Base-by-base conservation (phyloP, 768 basidiomycete species). In the Floccularia luteovirens region DNA sequence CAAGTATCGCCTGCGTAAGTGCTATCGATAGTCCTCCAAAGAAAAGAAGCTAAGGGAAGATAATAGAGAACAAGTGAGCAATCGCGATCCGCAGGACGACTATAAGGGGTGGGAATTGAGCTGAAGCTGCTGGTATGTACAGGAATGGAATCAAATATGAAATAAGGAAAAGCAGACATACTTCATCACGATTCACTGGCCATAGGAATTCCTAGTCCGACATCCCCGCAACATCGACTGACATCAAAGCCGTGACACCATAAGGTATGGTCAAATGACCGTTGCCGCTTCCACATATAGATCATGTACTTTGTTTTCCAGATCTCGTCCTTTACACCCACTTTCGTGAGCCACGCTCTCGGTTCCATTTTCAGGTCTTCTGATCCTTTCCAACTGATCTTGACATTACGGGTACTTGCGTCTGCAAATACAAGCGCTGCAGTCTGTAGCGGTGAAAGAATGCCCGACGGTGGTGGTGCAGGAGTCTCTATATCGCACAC, bases 21-120 rank as follows among this genome's bases (percentile, higher is more conserved):
- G 82, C 86, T 50, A 86, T 79, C 10, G 76, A 73, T 42, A 89
- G 67, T 1, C 86, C 83, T 5, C 79, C 77, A 53, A 85, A 84
- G 69, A 85, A 83, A 58, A 82, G 64, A 85, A 82, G 68, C 80
- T 82, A 54, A 12, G 38, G 23, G n/a, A 22, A 24, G 38, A n/a
- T n/a, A 31, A 38, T 36, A 21, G 30, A 14, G 19, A 23, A 27
- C 13, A 21, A 6, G 13, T 25, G 28, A 60, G 16, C 16, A 23
- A 27, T 13, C n/a, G 38, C 2, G 12, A 25, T 30, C 27, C 33
- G 30, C 31, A 27, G n/a, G 41, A 22, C 33, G 27, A 58, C 48
- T 69, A 25, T 25, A 36, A 21, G 5, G 13, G 28, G 16, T 16
- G 24, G 19, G 23, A 65, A 69, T 73, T 42, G 19, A 42, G 22